Evolutionary conservation across 129 eudicot genomes (phyloP), one percentile per base, ranked within the genome.

Genomic region (Gnaphalium uliginosum): DNA sequence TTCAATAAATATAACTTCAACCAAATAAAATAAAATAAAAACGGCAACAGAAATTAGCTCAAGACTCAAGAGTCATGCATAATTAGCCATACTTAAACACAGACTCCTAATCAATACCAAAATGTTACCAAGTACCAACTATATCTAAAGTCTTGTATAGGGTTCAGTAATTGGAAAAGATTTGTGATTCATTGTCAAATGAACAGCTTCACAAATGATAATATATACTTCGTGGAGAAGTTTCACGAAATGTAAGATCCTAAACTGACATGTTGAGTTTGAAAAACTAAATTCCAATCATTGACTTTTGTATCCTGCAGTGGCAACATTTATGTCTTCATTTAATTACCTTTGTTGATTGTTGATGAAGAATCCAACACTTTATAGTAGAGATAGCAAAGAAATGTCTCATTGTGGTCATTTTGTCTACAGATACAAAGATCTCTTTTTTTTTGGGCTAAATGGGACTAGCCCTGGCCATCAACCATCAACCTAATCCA

Each of bases 1-100:
- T 66, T n/a, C 50, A 66, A 66, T 32, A 66, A 33, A 66, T 21
- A 4, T 33, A 18, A 35, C 50, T 66, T 8, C 8, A 66, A 66
- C 15, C 6, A 30, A 18, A n/a, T 15, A 33, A 66, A 66, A 9
- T 32, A 9, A n/a, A n/a, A 18, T 7, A n/a, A 18, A 19, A 30
- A 33, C 33, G 17, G 5, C 27, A 33, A 66, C 17, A 66, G 17
- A 27, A 63, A 15, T 18, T 4, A 62, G 37, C 39, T 27, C 39
- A 3, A 18, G 17, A 29, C 39, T 27, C 39, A 3, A 18, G 17
- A 29, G 39, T 62, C 22, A 7, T 24, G 39, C n/a, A 63, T 29
- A 63, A 63, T 32, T 63, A 18, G 61, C 61, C 68, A 63, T 63
- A 63, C 3, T 13, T 63, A 54, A 13, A 18, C 58, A 51, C 58